Evolutionary conservation across 2,329 filamentous ascomycete genomes (phyloP), one percentile per base, ranked within the genome.

Genomic region (Verticillium nonalfalfae): DNA sequence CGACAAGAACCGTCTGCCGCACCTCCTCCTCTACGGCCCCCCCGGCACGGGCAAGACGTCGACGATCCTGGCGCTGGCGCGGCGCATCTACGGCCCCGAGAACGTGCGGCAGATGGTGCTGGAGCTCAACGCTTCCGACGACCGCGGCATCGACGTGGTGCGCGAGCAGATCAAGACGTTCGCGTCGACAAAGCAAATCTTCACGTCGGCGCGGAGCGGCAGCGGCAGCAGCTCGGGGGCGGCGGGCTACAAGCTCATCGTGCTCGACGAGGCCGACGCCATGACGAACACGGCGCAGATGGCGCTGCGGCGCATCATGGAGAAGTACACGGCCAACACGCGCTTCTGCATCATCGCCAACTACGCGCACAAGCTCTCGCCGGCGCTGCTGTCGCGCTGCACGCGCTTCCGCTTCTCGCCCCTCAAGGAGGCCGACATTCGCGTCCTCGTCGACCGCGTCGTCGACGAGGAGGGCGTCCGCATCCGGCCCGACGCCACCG

Each of bases 221-320:
- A 80, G 81, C 7, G 78, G 83, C 1, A 77, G 77, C 38, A 63
- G 73, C 26, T 77, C 83, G 13, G 26, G 26, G 26, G 76, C 94
- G 33, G 91, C 90, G 0, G 85, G 85, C 3, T 99, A 90, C 81
- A 99, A 99, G 79, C 86, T 99, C 68, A 98, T 99, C 72, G 91
- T 99, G 60, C 85, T 99, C 4, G 95, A 99, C 75, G 95, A 99
- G 79, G 95, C 95, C n/a, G 95, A 99, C 74, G 95, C 95, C 60
- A 99, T 99, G 95, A 99, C 95, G n/a, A 90, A 91, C 60, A 96
- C 94, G 0, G 95, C 95, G 6, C 95, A 99, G 76, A 99, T 99
- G 94, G 95, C 95, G 0, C 81, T 99, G 60, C 86, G 95, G 64
- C 83, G 95, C 57, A 98, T 99, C 72, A 99, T 99, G 95, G 95